Evolutionary conservation across 2,329 filamentous ascomycete genomes (phyloP).

Genomic region (Penicillium thymicola): DNA sequence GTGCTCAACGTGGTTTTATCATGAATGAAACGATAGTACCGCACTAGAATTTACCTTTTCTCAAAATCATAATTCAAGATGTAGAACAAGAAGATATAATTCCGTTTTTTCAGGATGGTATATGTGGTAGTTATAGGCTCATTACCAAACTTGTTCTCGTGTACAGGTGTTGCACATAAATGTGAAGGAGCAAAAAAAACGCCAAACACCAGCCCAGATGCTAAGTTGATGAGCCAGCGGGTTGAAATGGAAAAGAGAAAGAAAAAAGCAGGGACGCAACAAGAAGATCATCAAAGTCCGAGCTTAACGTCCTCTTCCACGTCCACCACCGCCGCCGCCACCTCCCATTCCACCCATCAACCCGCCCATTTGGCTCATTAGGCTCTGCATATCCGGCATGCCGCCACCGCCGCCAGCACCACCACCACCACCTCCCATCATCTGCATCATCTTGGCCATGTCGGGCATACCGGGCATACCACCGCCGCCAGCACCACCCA

Average conservation of each 20-base stretch:
- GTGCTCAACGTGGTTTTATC: constrained; percentile 17
- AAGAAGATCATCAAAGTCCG: constrained; percentile 5
- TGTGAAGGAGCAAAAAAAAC: constrained; percentile 11
- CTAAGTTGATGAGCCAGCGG: constrained; percentile 15
- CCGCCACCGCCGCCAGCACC: constrained; percentile 62
- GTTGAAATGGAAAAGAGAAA: constrained; percentile 11
- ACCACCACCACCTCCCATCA: constrained; percentile 71
- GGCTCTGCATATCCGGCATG: constrained; percentile 69
- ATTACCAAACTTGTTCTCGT: constrained; percentile 7
- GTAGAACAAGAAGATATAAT: not conserved
- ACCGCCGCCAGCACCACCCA: constrained; percentile 70
- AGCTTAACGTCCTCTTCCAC: constrained; percentile 31
- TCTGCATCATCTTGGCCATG: constrained; percentile 95
- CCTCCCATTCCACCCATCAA: constrained; percentile 48
- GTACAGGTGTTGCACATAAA: constrained; percentile 10
- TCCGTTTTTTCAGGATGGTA: constrained; percentile 2
- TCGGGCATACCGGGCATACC: constrained; percentile 67
- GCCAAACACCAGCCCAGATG: constrained; percentile 23
- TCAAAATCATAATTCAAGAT: not conserved
- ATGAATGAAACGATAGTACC: constrained; percentile 22
- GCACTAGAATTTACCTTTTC: not conserved
- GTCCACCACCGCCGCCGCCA: constrained; percentile 42
- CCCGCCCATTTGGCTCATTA: constrained; percentile 75
- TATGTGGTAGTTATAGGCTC: constrained; percentile 11
- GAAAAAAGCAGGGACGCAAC: not conserved